Conservation (phyloP, 2,329 filamentous ascomycete species). For the Colletotrichum sp. region DNA sequence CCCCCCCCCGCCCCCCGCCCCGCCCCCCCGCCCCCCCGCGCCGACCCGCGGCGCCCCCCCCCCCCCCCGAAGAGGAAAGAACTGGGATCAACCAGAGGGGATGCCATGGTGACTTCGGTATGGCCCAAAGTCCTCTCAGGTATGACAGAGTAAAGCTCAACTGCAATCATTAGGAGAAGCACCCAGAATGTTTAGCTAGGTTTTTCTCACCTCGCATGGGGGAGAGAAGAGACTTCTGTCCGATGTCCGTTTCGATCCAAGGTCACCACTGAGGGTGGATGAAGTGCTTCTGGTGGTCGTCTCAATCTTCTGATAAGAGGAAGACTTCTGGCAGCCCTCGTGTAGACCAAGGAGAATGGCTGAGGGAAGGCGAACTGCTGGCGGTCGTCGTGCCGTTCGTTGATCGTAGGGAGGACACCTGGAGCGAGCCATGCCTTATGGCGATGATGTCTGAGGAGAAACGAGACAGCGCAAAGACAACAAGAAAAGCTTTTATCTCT, state of each 20-base stretch:
- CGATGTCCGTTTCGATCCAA: not conserved
- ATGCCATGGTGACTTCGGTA: not conserved
- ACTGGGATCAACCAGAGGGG: not conserved
- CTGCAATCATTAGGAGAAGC: not conserved
- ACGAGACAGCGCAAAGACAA: not conserved
- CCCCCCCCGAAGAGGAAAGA: not conserved
- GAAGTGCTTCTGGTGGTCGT: not conserved
- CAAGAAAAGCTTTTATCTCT: not conserved
- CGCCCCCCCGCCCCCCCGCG: too few species aligned
- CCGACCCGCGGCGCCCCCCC: too few species aligned
- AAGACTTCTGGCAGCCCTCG: not conserved
- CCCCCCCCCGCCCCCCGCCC: too few species aligned
- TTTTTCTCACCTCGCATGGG: not conserved
- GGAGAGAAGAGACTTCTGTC: not conserved
- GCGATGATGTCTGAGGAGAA: not conserved
- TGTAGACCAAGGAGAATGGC: not conserved
- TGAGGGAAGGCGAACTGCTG: not conserved
- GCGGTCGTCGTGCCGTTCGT: not conserved
- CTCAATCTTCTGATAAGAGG: not conserved
- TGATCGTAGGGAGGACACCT: not conserved
- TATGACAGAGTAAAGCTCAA: not conserved
- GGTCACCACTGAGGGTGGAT: not conserved
- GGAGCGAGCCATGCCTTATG: not conserved
- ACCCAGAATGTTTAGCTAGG: not conserved
- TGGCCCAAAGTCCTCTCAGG: not conserved